A percentile compares a stretch with the other conserved stretches of the same genome.
These are phyloP conservation scores for Entelexis paramagnoliae DNA, from an alignment of 1,139 yeast species.

Conservation along the genomic window DNA sequence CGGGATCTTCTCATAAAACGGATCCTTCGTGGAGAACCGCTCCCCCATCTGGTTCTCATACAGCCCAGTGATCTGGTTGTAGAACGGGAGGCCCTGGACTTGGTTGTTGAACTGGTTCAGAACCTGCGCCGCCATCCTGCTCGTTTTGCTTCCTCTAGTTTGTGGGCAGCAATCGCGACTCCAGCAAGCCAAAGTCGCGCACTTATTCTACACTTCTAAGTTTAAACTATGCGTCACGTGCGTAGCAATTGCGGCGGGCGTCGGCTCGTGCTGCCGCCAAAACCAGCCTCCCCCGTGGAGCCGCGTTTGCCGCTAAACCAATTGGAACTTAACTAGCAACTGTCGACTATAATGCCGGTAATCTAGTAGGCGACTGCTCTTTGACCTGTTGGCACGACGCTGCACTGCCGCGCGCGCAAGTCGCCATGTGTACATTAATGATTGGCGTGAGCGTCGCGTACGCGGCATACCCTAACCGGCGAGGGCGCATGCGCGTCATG, in stretches of 20 bases:
- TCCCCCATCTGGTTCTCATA: conserved; percentile 57
- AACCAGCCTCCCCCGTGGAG: too few species aligned
- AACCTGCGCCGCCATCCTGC: conserved; percentile 15
- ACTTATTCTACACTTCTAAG: neutral
- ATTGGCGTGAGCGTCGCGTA: neutral
- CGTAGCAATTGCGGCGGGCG: neutral
- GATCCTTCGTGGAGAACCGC: conserved; percentile 52
- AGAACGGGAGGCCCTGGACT: conserved; percentile 42
- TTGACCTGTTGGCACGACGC: too few species aligned
- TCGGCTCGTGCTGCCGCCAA: too few species aligned
- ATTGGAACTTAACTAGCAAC: too few species aligned
- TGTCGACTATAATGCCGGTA: too few species aligned
- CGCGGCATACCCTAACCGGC: neutral
- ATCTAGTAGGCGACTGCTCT: too few species aligned
- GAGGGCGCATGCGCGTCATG: neutral
- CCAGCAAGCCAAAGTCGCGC: neutral
- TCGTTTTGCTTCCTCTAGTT: neutral
- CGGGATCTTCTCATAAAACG: conserved; percentile 46
- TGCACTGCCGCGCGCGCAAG: too few species aligned
- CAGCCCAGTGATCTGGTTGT: conserved; percentile 24
- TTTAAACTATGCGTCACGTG: neutral
- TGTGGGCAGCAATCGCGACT: neutral
- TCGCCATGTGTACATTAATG: neutral
- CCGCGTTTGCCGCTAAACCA: too few species aligned
- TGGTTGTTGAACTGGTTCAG: conserved; percentile 25